These are phyloP conservation scores for Capsicum chinense DNA, from an alignment of 257 asterid species.

Conservation along the genomic window DNA sequence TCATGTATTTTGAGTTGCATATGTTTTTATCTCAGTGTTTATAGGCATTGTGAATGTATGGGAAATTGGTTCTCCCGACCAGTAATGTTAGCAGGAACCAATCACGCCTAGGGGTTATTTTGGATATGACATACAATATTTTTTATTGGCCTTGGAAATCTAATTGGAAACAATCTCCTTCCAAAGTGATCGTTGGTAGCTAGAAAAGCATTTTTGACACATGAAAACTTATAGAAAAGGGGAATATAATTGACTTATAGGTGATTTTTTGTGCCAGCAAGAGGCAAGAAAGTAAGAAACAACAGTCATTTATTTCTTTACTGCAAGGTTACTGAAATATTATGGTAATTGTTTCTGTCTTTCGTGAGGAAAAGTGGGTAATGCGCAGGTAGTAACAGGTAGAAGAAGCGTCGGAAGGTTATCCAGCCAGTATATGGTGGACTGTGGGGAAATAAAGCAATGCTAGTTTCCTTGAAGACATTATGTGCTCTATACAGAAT, in stretches of 20 bases:
- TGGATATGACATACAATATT: background rate
- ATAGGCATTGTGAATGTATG: too few relatives aligned
- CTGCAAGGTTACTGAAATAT: constrained; percentile 12
- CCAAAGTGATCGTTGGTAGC: background rate
- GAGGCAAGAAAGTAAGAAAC: background rate
- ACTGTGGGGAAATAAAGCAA: background rate
- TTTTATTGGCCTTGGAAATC: background rate
- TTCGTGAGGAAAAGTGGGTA: background rate
- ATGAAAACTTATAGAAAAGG: background rate
- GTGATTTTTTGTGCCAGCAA: background rate
- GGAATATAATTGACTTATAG: background rate
- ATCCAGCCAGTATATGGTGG: background rate
- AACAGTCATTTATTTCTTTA: constrained; percentile 1
- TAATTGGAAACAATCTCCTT: background rate
- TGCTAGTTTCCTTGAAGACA: background rate
- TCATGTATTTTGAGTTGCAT: too few relatives aligned
- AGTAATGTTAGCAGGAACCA: too few relatives aligned
- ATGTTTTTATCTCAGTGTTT: too few relatives aligned
- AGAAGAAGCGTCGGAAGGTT: constrained; percentile 10
- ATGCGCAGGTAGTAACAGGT: constrained; percentile 19
- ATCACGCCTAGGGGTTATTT: too few relatives aligned
- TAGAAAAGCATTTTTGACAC: background rate
- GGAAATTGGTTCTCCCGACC: too few relatives aligned
- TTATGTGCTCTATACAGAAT: background rate
- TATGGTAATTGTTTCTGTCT: background rate